Evolutionary conservation across 352 stramenopile genomes (phyloP), one percentile per base, ranked within the genome.

Genomic region (Pythium grandisporangium): DNA sequence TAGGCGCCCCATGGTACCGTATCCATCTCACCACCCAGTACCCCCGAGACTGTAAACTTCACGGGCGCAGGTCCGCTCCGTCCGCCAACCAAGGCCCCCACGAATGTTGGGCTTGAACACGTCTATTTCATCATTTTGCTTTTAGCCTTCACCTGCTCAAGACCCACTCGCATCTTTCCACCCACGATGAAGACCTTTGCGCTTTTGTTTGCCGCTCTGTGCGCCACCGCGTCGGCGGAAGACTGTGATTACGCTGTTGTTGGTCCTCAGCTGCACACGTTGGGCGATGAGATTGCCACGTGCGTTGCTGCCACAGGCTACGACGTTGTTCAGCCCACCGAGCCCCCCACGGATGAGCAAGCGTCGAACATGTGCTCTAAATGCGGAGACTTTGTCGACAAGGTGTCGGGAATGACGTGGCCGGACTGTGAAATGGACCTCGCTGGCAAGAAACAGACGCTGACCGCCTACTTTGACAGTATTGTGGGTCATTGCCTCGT

Each of bases 341-440:
- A 33, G 7, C 41, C 42, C 26, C 35, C 35, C 10, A 44, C 44
- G 26, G 32, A 34, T 3, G 44, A 51, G 35, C 44, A 51, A 36
- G 34, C 43, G 36, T 51, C 34, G 36, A 21, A 35, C 6, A 27
- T 52, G 19, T 52, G 45, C 45, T 33, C 29, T 22, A 38, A 35
- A n/a, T 52, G 45, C 45, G 37, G 34, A 27, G 21, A 35, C 16
- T 45, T 52, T 27, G 43, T 52, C 22, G 20, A 33, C 27, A 52
- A 52, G 45, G 45, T 52, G 2, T 41, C 36, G 19, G 27, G 36
- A 3, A 52, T 52, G 45, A 45, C 13, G 27, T 52, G 45, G 45
- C 45, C 45, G 17, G 37, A 52, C 45, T 52, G 45, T 27, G 43
- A 35, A 29, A 26, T 52, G 36, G 34, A 35, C 17, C 45, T 52